Base-by-base conservation (phyloP, 2,329 filamentous ascomycete species). In the Ilyonectria robusta region DNA sequence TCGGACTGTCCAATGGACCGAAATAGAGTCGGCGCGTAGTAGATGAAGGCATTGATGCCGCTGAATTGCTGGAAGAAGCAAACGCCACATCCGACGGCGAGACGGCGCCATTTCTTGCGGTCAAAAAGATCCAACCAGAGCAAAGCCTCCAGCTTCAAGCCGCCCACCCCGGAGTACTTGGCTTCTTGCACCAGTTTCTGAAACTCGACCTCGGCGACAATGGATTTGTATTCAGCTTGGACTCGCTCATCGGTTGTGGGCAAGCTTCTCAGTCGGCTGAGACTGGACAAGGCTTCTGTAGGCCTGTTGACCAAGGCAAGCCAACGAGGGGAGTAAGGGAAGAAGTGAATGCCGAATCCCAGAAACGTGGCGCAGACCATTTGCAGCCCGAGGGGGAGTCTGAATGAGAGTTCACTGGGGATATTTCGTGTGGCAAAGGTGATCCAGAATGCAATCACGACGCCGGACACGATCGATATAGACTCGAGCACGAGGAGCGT, bases 321-420 rank as follows among this genome's bases (percentile, higher is more conserved):
- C 91, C 91, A 93, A 62, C 91, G 86, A 1, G 91, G 91, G 29
- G 87, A 91, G 71, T 88, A 88, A 0, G 87, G 88, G 70, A 91
- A 86, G 78, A 89, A 89, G 73, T 88, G 83, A n/a, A 89, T 82
- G 1, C 88, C 88, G 29, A 84, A 75, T 46, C 90, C 82, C 1
- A 89, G 80, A 7, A 88, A 75, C 6, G 86, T 75, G 2, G 84
- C 86, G 0, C 86, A 88, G 2, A 87, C 78, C 70, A 86, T 86
- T 77, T 90, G 88, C 9, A 90, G 73, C 37, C 84, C 88, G 86
- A 87, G 89, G 11, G 88, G 87, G 55, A 89, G 87, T n/a, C 85
- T 84, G 78, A 88, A 91, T 17, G 86, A 51, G 6, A 67, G 37
- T 19, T 70, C 66, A 29, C 66, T 53, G 2, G 62, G 40, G 15